phyloP scores from a whole-genome alignment of 1,284 basidiomycete genomes.

The Laetiporus sulphureus region DNA sequence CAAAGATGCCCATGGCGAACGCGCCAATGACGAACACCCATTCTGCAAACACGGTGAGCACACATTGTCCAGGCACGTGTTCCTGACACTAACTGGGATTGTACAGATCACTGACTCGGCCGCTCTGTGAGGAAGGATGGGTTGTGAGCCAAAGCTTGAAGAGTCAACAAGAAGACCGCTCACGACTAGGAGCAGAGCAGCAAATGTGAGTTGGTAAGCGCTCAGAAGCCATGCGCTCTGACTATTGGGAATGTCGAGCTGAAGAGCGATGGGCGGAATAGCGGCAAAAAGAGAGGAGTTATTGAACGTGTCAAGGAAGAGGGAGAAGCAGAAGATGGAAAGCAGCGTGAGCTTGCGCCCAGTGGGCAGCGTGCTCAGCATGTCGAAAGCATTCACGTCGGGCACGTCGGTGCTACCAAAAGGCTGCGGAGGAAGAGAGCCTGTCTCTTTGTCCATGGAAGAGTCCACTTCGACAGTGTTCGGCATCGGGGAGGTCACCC shows the following conservation, averaged over 20 bases:
- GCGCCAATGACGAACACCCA: conserved; percentile 5
- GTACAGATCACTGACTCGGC: conserved; percentile 21
- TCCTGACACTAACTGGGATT: conserved; percentile 16
- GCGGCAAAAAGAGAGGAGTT: conserved; percentile 21
- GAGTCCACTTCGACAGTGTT: too few species aligned
- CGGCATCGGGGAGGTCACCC: too few species aligned
- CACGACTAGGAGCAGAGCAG: conserved; percentile 35
- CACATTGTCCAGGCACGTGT: background rate
- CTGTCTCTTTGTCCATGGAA: too few species aligned
- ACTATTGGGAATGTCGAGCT: conserved; percentile 20
- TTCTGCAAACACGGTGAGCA: background rate
- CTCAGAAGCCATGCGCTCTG: conserved; percentile 31
- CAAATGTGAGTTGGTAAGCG: conserved; percentile 38
- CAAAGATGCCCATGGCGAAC: background rate
- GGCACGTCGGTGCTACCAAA: too few species aligned
- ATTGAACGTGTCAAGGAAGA: conserved; percentile 22
- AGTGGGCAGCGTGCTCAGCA: too few species aligned
- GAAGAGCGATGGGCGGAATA: conserved; percentile 18
- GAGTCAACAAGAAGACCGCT: conserved; percentile 10
- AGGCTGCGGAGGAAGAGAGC: too few species aligned
- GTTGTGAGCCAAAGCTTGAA: background rate
- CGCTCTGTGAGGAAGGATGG: conserved; percentile 17
- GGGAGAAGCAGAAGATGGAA: conserved; percentile 18
- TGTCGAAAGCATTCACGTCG: too few species aligned
- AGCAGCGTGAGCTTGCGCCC: conserved; percentile 13